Percentiles rank a stretch among this genome's conserved stretches.
These are phyloP conservation scores for Harringtonia lauricola DNA, from an alignment of 2,329 filamentous ascomycete genomes.

Conservation along the genomic window DNA sequence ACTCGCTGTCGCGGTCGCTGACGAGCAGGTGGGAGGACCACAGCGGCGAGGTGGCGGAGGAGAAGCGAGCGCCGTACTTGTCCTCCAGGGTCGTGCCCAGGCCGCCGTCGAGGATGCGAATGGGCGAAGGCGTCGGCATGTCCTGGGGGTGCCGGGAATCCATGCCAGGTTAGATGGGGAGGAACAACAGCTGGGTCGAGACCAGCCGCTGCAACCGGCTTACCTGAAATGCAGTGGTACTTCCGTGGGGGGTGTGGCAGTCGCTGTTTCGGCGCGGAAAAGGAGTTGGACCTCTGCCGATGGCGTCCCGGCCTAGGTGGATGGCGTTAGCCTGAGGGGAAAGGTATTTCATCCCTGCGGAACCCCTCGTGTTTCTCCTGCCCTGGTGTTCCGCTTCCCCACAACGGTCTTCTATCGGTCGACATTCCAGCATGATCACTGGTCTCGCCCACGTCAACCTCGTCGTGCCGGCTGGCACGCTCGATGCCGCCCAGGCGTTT, in stretches of 20 bases:
- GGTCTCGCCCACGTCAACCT: slow-evolving; percentile 41
- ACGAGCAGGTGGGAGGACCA: slow-evolving; percentile 61
- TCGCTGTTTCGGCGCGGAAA: too few relatives aligned
- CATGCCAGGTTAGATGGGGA: not conserved
- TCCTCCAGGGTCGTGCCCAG: slow-evolving; percentile 57
- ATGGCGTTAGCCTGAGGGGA: too few relatives aligned
- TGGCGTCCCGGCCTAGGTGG: too few relatives aligned
- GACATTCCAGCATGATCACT: slow-evolving; percentile 12
- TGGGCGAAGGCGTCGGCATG: not conserved
- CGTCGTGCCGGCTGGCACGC: slow-evolving; percentile 40
- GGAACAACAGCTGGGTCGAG: too few relatives aligned
- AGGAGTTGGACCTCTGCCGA: too few relatives aligned
- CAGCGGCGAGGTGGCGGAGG: slow-evolving; percentile 40
- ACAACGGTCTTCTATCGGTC: not conserved
- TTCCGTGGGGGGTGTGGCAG: too few relatives aligned
- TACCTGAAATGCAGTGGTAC: too few relatives aligned
- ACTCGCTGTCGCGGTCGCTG: slow-evolving; percentile 28
- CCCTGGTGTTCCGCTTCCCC: too few relatives aligned
- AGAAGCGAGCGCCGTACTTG: slow-evolving; percentile 41
- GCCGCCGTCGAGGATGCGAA: slow-evolving; percentile 49
- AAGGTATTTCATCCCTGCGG: too few relatives aligned
- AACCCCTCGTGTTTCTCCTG: too few relatives aligned
- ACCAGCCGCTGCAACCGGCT: too few relatives aligned
- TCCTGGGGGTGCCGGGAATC: too few relatives aligned
- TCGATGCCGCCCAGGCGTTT: slow-evolving; percentile 39